Evolutionary conservation across 257 asterid species (phyloP), one percentile per base, ranked within the genome.

Genomic region (Solanum clarkiae): DNA sequence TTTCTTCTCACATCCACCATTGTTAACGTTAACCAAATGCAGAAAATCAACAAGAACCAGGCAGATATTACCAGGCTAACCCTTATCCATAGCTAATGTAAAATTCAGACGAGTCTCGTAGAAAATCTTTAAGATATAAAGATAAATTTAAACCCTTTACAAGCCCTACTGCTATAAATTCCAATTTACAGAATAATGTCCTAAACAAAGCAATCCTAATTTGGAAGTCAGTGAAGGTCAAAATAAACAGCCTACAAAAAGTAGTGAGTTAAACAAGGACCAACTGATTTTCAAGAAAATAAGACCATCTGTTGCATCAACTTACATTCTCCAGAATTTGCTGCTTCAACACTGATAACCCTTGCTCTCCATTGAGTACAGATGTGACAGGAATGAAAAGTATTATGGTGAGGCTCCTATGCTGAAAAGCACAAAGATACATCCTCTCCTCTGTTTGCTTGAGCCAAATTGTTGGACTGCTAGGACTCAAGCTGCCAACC

Each of bases 391-490:
- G 99, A 86, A 97, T 86, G 70, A 94, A 92, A 87, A 93, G 92
- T 80, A 95, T 89, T 86, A 93, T 87, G 26, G 96, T 97, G 86
- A 95, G 95, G 88, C 97, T 93, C 82, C 93, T 90, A 72, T 93
- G 94, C 91, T 97, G 99, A 89, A 93, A 93, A 86, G 92, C 92
- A 88, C 94, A 89, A 59, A 97, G 86, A 93, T 92, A 93, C 98
- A 94, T 92, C 87, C 91, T 92, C 93, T 93, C 97, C 89, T 90
- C 96, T 40, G 93, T 93, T 87, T 92, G 92, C 80, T 87, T 90
- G 89, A 95, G 94, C 94, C 93, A 95, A 85, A 97, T 87, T 32
- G 93, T 92, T 72, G 98, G 98, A 89, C 90, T 84, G 20, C 88
- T 85, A 84, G 90, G 93, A 87, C 87, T 68, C 74, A 85, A 89